These are phyloP conservation scores for Nymphaea colorata DNA, from an alignment of 164 flowering plant species.

Conservation along the genomic window DNA sequence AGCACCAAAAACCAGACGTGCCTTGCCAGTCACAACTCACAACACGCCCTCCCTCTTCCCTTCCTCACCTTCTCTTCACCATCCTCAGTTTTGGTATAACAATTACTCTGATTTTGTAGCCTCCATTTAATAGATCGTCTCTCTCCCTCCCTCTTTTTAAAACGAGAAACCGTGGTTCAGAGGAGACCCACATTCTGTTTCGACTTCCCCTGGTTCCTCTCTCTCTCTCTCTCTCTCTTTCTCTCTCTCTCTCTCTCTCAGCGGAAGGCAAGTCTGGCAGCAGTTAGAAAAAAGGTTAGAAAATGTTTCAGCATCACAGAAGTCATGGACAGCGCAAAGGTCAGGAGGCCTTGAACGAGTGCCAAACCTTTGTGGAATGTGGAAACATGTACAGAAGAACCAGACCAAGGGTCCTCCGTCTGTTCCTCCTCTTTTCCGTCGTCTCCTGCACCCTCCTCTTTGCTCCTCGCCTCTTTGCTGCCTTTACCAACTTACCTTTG, in stretches of 20 bases:
- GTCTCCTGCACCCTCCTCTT: constrained; percentile 45
- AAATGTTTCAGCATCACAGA: constrained; percentile 48
- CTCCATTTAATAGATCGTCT: not conserved
- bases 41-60: not conserved
- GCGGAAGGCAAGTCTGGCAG: not conserved
- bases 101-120: not conserved
- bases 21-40: not conserved
- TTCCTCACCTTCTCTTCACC: not conserved
- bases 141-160: not conserved
- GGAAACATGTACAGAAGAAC: constrained; percentile 25
- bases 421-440: constrained; percentile 41
- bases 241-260: constrained; percentile 3
- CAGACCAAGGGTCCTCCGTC: constrained; percentile 41
- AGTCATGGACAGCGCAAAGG: constrained; percentile 16
- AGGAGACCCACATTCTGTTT: not conserved
- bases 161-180: too few species aligned
- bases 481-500: constrained; percentile 12
- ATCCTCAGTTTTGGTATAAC: not conserved
- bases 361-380: constrained; percentile 14
- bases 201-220: not conserved
- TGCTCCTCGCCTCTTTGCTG: constrained; percentile 28
- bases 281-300: not conserved
- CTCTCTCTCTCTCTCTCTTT: constrained; percentile 2
- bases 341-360: constrained; percentile 8
- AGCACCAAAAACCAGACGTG: too few species aligned